Conservation (phyloP, 2,329 filamentous ascomycete genomes). For the Cytospora mali region DNA sequence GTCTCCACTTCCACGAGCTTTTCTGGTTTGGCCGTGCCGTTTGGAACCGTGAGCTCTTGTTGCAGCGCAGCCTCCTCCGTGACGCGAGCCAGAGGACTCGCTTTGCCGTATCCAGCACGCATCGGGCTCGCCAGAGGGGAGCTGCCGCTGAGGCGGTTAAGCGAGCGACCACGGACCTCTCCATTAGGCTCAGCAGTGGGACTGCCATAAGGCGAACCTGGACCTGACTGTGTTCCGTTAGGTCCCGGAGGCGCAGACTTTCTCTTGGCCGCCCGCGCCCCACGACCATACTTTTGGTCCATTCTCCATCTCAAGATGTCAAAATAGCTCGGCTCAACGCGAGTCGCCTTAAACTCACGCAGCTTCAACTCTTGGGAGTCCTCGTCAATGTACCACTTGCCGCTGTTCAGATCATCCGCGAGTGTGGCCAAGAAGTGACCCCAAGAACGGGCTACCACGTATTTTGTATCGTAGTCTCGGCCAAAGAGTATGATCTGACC, state of each 20-base stretch:
- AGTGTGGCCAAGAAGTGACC: conserved; percentile 80
- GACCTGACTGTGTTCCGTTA: conserved; percentile 49
- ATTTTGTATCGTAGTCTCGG: conserved; percentile 98
- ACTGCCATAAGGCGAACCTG: conserved; percentile 65
- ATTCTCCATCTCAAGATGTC: conserved; percentile 93
- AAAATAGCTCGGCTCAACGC: conserved; percentile 90
- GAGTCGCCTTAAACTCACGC: conserved; percentile 84
- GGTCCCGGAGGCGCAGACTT: conserved; percentile 51
- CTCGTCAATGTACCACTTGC: conserved; percentile 91
- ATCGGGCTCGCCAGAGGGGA: conserved; percentile 67
- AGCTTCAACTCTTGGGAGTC: conserved; percentile 90
- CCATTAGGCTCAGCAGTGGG: conserved; percentile 63
- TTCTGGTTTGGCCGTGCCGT: conserved; percentile 46
- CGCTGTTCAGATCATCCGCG: conserved; percentile 86
- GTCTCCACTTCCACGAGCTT: conserved; percentile 61
- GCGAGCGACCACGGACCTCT: conserved; percentile 69
- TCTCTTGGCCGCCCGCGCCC: conserved; percentile 51
- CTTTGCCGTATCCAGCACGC: conserved; percentile 65
- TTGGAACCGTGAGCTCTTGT: conserved; percentile 38
- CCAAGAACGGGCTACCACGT: conserved; percentile 93
- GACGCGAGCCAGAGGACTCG: conserved; percentile 73
- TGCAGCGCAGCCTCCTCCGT: conserved; percentile 64
- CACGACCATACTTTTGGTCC: conserved; percentile 89
- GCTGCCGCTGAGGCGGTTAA: conserved; percentile 68
- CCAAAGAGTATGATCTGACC: conserved; percentile 96